Percentiles rank a stretch among this genome's conserved stretches.
Conservation (phyloP, 176 grass and related monocot species). For the Phragmites australis region DNA sequence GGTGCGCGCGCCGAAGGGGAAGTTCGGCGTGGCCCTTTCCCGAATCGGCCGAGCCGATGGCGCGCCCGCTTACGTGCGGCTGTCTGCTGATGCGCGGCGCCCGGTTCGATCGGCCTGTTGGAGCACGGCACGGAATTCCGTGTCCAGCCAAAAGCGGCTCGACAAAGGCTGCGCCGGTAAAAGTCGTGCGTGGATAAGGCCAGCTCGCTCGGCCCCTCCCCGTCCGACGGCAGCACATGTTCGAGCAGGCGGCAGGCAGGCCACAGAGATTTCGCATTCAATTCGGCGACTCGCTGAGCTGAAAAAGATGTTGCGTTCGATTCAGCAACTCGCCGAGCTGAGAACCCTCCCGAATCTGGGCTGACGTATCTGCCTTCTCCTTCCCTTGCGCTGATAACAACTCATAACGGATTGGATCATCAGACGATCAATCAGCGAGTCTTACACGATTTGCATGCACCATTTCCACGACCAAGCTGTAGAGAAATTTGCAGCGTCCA, state of each 20-base stretch:
- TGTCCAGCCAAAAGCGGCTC: slow-evolving; percentile 36
- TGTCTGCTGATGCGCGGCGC: neutral
- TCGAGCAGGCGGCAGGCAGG: neutral
- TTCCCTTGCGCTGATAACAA: neutral
- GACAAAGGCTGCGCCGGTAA: slow-evolving; percentile 37
- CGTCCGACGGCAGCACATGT: neutral
- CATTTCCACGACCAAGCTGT: neutral
- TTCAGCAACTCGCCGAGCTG: neutral
- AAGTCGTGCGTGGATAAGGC: slow-evolving; percentile 26
- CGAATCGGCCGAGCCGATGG: neutral
- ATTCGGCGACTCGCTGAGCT: neutral
- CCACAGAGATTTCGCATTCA: neutral
- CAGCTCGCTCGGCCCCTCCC: neutral
- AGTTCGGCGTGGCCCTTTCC: slow-evolving; percentile 7
- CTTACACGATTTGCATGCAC: neutral
- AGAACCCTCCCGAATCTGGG: neutral
- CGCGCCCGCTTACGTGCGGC: neutral
- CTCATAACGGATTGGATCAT: slow-evolving; percentile 8
- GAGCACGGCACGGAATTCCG: neutral
- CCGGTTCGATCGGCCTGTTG: neutral
- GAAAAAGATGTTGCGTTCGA: neutral
- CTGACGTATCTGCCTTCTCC: neutral
- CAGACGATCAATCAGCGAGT: neutral
- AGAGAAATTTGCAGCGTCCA: neutral
- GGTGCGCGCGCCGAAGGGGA: slow-evolving; percentile 5